These are phyloP conservation scores for Acanthochlamys bracteata DNA, from an alignment of 106 monocot species.

Conservation along the genomic window DNA sequence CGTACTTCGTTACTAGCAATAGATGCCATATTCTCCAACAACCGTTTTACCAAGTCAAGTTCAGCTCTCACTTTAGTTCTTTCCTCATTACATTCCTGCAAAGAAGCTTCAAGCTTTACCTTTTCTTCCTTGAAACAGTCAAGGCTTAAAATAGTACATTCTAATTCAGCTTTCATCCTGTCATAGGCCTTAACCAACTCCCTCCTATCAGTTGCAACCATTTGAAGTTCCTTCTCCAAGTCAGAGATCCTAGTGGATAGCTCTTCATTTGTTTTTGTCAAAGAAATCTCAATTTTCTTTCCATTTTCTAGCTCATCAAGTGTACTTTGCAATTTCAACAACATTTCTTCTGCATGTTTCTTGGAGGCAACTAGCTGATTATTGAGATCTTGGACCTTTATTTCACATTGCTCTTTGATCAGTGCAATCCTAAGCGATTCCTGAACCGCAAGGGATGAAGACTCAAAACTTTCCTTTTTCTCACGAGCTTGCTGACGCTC, in stretches of 20 bases:
- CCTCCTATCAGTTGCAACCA: conserved; percentile 37
- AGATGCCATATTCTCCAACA: conserved; percentile 67
- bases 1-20: conserved; percentile 21
- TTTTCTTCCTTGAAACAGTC: conserved; percentile 96
- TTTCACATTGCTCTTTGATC: conserved; percentile 88
- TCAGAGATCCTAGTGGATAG: conserved; percentile 47
- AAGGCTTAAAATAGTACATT: conserved; percentile 64
- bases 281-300: conserved; percentile 66
- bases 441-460: conserved; percentile 30
- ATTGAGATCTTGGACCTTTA: conserved; percentile 72
- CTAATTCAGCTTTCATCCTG: conserved; percentile 74
- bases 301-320: conserved; percentile 74
- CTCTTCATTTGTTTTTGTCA: conserved; percentile 74
- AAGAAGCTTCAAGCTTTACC: conserved; percentile 55
- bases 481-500: conserved; percentile 44
- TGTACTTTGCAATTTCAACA: conserved; percentile 85
- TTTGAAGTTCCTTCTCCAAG: conserved; percentile 58
- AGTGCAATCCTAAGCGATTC: conserved; percentile 92
- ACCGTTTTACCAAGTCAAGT: conserved; percentile 78
- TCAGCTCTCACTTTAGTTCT: conserved; percentile 62
- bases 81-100: conserved; percentile 76
- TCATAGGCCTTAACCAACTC: conserved; percentile 68
- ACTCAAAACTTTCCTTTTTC: conserved; percentile 51
- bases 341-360: conserved; percentile 84
- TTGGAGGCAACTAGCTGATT: conserved; percentile 58